phyloP scores from a whole-genome alignment of 495 filamentous ascomycete genomes.

The Penicillium lividum region DNA sequence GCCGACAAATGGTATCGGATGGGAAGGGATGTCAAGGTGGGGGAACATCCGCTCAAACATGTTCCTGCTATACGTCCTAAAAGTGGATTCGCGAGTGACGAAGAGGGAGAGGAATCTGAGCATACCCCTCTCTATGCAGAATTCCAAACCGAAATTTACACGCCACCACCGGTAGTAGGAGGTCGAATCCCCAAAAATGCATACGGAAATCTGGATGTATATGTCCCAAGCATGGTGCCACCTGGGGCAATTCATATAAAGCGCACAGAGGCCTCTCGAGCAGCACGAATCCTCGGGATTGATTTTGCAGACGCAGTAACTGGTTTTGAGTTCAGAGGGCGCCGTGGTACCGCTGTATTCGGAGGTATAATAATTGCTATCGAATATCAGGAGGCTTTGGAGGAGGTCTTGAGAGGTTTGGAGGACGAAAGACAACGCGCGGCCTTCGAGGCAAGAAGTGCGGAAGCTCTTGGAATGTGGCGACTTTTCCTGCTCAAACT shows the following conservation, averaged over 20 bases:
- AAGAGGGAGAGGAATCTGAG: constrained; percentile 39
- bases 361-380: constrained; percentile 72
- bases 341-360: constrained; percentile 77
- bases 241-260: constrained; percentile 72
- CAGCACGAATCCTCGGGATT: constrained; percentile 74
- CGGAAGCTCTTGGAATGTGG: constrained; percentile 70
- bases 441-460: constrained; percentile 55
- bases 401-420: constrained; percentile 64
- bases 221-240: constrained; percentile 91
- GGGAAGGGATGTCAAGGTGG: constrained; percentile 71
- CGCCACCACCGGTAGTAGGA: constrained; percentile 69
- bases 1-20: constrained; percentile 86
- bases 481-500: constrained; percentile 71
- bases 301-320: constrained; percentile 90
- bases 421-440: constrained; percentile 59
- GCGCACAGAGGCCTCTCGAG: constrained; percentile 65
- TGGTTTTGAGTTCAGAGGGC: constrained; percentile 82
- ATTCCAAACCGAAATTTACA: constrained; percentile 75
- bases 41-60: constrained; percentile 76
- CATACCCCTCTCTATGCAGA: constrained; percentile 64
- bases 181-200: constrained; percentile 81
- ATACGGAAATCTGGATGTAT: constrained; percentile 89
- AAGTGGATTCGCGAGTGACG: constrained; percentile 38
- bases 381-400: constrained; percentile 70
- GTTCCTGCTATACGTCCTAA: constrained; percentile 49